These are phyloP conservation scores for Leishmania major DNA, from an alignment of 208 protist genomes.

Conservation along the genomic window DNA sequence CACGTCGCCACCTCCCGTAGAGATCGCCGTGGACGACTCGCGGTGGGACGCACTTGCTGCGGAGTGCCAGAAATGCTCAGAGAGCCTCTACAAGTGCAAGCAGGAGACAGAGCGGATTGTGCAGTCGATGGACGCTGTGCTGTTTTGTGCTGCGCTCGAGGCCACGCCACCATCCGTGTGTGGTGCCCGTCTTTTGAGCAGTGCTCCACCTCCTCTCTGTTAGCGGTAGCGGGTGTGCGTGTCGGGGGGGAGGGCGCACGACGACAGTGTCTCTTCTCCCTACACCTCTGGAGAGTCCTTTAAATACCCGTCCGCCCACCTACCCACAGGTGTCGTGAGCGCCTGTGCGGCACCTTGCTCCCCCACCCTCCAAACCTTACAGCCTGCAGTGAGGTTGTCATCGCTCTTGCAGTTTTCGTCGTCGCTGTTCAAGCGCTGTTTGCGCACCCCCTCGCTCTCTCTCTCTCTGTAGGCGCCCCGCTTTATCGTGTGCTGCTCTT, in stretches of 20 bases:
- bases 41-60: background rate
- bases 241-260: background rate
- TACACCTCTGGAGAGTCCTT: background rate
- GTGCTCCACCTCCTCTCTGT: background rate
- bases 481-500: background rate
- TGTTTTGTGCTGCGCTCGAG: background rate
- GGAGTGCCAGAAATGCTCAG: background rate
- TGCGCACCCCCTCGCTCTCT: background rate
- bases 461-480: background rate
- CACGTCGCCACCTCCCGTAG: background rate
- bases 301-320: background rate
- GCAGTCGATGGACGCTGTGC: background rate
- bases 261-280: background rate
- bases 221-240: too few relatives aligned
- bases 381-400: background rate
- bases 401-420: too few relatives aligned
- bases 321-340: background rate
- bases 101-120: background rate
- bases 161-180: background rate
- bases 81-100: background rate
- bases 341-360: background rate
- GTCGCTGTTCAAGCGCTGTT: too few relatives aligned
- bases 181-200: background rate
- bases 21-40: background rate
- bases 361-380: background rate